Base-by-base conservation (phyloP, 1,284 basidiomycete genomes). In the Pisolithus thermaeus region DNA sequence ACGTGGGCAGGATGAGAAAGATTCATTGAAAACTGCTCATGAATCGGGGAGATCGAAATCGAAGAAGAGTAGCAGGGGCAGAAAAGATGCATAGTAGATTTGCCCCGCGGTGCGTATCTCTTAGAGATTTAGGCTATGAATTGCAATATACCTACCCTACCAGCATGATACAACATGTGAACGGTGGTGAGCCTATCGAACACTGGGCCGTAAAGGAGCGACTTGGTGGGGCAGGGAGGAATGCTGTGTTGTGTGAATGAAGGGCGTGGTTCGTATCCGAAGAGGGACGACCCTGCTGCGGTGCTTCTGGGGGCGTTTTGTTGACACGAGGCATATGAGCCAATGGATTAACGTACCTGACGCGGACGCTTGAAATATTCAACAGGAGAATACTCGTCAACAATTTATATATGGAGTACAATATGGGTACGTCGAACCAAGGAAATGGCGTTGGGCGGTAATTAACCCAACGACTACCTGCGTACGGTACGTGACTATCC, bases 61-160 rank as follows among this genome's bases (percentile, higher is more conserved):
- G 51, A 60, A 55, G 40, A 67, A 56, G 53, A 51, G 22, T 22
- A 57, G 40, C 8, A 61, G 61, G 41, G 59, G 41, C 50, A 62
- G 23, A 12, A 42, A 23, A 59, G 43, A 61, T 53, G 49, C 42
- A 14, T 9, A 20, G 46, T 28, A 14, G 27, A 44, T 63, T 27
- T 27, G 27, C 23, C 41, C 32, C 41, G 41, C 14, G 3, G 23
- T 25, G 23, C 12, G 3, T 35, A 35, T 30, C 28, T 27, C 7
- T 9, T 8, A 30, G 28, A 30, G 9, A 30, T 11, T 30, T 30
- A 35, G 32, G 12, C 32, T 35, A 35, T 14, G 32, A 12, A 40
- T 8, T 18, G 9, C 39, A 20, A 40, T 18, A 9, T 12, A 20
- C 8, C n/a, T 40, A 40, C 18, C 38, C 39, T 20, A 18, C 39